Evolutionary conservation across 352 stramenopile genomes (phyloP).

Genomic region (Phytophthora megakarya): DNA sequence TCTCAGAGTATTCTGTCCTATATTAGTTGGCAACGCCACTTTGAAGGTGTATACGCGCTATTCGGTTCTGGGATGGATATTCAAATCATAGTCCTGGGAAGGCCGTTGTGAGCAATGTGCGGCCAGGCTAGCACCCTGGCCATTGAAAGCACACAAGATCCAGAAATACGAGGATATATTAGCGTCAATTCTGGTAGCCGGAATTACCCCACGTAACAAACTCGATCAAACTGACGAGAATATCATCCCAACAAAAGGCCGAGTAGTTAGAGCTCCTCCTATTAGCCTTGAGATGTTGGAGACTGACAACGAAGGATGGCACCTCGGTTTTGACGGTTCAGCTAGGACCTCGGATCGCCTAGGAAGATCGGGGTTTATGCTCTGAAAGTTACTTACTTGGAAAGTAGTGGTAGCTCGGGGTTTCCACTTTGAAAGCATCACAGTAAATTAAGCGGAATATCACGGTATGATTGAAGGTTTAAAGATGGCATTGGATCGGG

Average conservation of each 20-base stretch:
- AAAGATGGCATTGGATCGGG: not conserved
- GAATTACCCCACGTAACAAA: slow-evolving; percentile 1
- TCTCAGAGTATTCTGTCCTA: not conserved
- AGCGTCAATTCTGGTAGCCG: slow-evolving; percentile 5
- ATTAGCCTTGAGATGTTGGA: slow-evolving; percentile 13
- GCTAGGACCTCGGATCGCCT: not conserved
- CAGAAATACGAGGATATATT: slow-evolving; percentile 3
- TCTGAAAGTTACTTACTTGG: slow-evolving; percentile 1
- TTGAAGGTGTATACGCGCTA: slow-evolving; percentile 9
- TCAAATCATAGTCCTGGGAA: slow-evolving; percentile 2
- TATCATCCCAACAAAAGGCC: slow-evolving; percentile 2
- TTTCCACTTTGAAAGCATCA: not conserved
- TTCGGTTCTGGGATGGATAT: slow-evolving; percentile 6
- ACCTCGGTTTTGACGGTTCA: slow-evolving; percentile 12
- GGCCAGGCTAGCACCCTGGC: not conserved
- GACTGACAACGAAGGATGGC: not conserved
- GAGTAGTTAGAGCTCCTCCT: not conserved
- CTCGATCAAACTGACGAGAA: slow-evolving; percentile 1
- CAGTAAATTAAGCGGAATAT: slow-evolving; percentile 5
- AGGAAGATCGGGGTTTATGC: not conserved
- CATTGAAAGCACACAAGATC: not conserved
- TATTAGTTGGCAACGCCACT: not conserved
- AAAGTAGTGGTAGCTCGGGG: not conserved
- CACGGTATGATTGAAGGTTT: slow-evolving; percentile 1
- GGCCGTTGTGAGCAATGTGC: slow-evolving; percentile 9